Evolutionary conservation across 345 rosid genomes (phyloP), one percentile per base, ranked within the genome.

Genomic region (Pugionium cornutum): DNA sequence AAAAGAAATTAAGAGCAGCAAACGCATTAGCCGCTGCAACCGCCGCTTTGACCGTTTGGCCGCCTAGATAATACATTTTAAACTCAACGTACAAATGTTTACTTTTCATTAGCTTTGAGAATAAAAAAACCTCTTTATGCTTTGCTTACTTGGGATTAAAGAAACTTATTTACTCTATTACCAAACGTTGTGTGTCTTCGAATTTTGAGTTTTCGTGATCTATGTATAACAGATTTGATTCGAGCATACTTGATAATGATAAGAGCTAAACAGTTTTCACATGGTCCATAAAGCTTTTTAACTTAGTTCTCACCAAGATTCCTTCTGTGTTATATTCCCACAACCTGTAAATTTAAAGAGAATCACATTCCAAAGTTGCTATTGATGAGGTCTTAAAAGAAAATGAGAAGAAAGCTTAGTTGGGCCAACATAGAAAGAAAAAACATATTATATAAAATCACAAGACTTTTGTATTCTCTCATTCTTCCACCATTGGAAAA

Each of bases 331-430:
- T 18, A 18, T 46, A 46, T 45, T 32, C 34, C 33, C 35, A 58
- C 47, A 58, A 65, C 55, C 70, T 72, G 70, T 65, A 72, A 58
- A 51, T 34, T 36, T 50, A 5, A 65, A 65, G 49, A 58, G 71
- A 65, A 65, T 65, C 61, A 65, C 61, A 72, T 72, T 72, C 76
- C 49, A 72, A 58, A 64, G 59, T 55, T 70, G 68, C 5, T 51
- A 27, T 27, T 48, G 35, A 48, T 58, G 50, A 10, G 34, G 48
- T 45, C 46, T 25, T 47, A 35, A 57, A 18, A 47, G 3, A 29
- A 28, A 31, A 41, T 32, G 33, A 7, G 30, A 42, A 32, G n/a
- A 52, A 4, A 3, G 1, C 5, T 33, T n/a, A 26, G 29, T 26
- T 66, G 7, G 54, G 39, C 25, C 36, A 29, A 67, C 49, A 46